These are phyloP conservation scores for Teratosphaeria nubilosa DNA, from an alignment of 2,329 filamentous ascomycete genomes.

Conservation along the genomic window DNA sequence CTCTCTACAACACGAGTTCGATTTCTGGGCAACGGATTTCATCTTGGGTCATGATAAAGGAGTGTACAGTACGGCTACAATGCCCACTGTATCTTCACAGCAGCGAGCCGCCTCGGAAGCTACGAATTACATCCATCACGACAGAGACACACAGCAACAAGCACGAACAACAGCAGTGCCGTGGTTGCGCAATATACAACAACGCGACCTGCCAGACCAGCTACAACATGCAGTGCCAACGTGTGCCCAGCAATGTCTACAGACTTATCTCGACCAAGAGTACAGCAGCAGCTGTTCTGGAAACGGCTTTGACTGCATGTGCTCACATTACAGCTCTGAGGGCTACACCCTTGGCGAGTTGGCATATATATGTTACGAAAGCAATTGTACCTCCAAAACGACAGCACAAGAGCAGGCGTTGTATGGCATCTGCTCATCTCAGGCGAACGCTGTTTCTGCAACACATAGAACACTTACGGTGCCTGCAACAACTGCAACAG, in stretches of 20 bases:
- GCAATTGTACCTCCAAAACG: conserved; percentile 8
- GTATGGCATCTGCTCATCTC: conserved; percentile 20
- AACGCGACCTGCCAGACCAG: conserved; percentile 6
- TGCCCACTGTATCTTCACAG: neutral
- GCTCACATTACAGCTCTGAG: conserved; percentile 20
- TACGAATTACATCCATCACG: neutral
- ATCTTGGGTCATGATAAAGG: conserved; percentile 3
- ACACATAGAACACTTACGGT: conserved; percentile 18
- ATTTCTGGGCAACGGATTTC: neutral
- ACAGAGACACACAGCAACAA: neutral
- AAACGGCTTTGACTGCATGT: conserved; percentile 19
- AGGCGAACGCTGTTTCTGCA: conserved; percentile 13
- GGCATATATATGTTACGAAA: conserved; percentile 16
- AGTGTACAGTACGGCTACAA: conserved; percentile 5
- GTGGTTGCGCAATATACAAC: neutral
- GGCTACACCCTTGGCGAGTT: conserved; percentile 26
- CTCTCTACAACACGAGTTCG: neutral
- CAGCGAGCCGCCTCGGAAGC: neutral
- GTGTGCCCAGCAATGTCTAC: conserved; percentile 22
- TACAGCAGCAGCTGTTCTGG: conserved; percentile 10
- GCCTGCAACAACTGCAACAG: conserved; percentile 7
- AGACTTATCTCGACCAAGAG: conserved; percentile 13
- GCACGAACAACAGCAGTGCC: neutral
- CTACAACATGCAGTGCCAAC: conserved; percentile 15
- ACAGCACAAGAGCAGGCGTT: conserved; percentile 4